Base-by-base conservation (phyloP, 2,329 filamentous ascomycete species). In the Colletotrichum nymphaeae region DNA sequence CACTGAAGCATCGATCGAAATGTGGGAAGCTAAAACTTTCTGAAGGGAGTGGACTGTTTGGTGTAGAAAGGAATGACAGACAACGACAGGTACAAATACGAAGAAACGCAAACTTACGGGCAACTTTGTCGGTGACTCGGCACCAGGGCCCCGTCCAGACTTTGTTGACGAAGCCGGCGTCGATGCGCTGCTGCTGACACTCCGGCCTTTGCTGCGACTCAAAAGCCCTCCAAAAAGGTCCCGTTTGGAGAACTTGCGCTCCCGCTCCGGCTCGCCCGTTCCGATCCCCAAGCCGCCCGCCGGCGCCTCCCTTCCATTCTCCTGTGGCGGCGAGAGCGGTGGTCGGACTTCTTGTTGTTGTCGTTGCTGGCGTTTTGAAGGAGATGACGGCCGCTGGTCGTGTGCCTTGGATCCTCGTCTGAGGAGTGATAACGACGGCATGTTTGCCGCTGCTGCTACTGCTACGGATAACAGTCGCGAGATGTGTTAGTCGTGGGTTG, bases 361-460 rank as follows among this genome's bases (percentile, higher is more conserved):
- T 46, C 59, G 67, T 58, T 53, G 70, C 46, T 74, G 67, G 56
- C 53, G 72, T 46, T 49, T 63, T 19, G 37, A 52, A n/a, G 49
- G 42, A 11, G 63, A 49, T 26, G 49, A 6, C 24, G 72, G 57
- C 35, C 72, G 69, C 74, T 73, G 73, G 59, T 67, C 76, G 74
- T 69, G 76, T 53, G 77, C 78, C 65, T 63, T 73, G 49, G 67
- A 62, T 35, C 74, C 73, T 24, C 79, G 78, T 64, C 78, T 80
- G 67, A 80, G 75, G 8, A 80, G 76, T 30, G 80, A 79, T 52
- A 83, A 77, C 22, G 80, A 79, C 52, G 80, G 80, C 81, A 83
- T 83, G 52, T 73, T 72, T 56, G 9, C 11, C 12, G 32, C 32
- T 56, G 28, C 28, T 56, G 14, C 53, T 55, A 26, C 42, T 32